Conservation (phyloP, 2,329 filamentous ascomycete species). For the Sarocladium oryzae region DNA sequence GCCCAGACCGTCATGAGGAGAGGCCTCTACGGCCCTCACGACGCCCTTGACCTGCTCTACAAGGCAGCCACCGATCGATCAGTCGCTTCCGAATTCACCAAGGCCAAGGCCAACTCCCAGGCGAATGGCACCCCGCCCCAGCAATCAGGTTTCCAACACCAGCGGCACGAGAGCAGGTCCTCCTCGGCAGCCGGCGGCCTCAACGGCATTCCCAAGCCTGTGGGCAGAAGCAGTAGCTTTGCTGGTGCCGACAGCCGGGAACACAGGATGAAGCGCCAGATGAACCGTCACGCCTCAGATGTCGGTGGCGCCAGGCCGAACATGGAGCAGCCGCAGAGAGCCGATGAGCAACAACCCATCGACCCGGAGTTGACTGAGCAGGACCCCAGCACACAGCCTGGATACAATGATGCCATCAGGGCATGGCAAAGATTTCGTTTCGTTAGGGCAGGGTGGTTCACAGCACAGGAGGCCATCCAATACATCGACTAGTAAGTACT, state of each 20-base stretch:
- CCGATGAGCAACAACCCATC: conserved; percentile 29
- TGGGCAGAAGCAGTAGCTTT: conserved; percentile 3
- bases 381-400: conserved; percentile 40
- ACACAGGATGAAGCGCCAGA: conserved; percentile 10
- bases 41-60: conserved; percentile 85
- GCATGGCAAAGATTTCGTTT: conserved; percentile 93
- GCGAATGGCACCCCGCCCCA: not conserved
- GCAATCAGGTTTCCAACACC: not conserved
- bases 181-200: not conserved
- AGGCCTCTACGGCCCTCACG: conserved; percentile 84
- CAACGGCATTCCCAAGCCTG: conserved; percentile 2
- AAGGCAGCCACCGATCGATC: conserved; percentile 58
- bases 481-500: conserved; percentile 80
- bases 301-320: conserved; percentile 12
- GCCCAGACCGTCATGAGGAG: conserved; percentile 58
- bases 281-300: conserved; percentile 13
- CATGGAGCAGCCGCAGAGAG: conserved; percentile 10
- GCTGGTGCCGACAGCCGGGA: conserved; percentile 7
- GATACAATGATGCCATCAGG: conserved; percentile 64
- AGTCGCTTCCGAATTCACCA: conserved; percentile 6
- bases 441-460: conserved; percentile 96
- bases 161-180: conserved; percentile 7
- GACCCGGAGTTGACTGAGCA: conserved; percentile 40
- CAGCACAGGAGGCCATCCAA: conserved; percentile 82
- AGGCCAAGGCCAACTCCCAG: not conserved